Evolutionary conservation across 73 alveolate genomes (phyloP).

Genomic region (Blepharisma stoltei): DNA sequence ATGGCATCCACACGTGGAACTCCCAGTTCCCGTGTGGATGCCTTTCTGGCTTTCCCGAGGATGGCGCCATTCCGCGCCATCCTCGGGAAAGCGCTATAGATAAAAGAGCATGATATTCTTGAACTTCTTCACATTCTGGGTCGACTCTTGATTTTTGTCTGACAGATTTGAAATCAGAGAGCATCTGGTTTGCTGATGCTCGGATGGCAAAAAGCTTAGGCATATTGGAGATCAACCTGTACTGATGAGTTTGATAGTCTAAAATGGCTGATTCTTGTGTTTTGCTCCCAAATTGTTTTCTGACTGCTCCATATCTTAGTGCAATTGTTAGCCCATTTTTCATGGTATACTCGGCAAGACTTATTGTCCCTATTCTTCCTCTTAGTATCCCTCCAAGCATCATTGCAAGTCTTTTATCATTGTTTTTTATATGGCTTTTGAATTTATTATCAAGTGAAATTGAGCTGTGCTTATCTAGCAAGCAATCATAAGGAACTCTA

Average conservation of each 20-base stretch:
- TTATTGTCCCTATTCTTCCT: neutral
- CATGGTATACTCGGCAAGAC: slow-evolving; percentile 35
- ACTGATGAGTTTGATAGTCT: slow-evolving; percentile 37
- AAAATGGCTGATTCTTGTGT: slow-evolving; percentile 24
- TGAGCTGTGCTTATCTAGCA: slow-evolving; percentile 60
- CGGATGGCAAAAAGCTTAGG: slow-evolving; percentile 27
- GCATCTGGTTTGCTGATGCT: neutral
- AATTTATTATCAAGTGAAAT: slow-evolving; percentile 63
- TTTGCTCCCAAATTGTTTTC: slow-evolving; percentile 40
- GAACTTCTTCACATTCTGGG: slow-evolving; percentile 35
- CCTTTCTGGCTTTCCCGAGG: too few relatives aligned
- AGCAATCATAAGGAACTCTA: slow-evolving; percentile 66
- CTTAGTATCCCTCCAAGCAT: slow-evolving; percentile 13
- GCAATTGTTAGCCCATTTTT: slow-evolving; percentile 49
- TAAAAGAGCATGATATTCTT: slow-evolving; percentile 37
- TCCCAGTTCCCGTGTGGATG: too few relatives aligned
- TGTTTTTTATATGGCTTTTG: slow-evolving; percentile 58
- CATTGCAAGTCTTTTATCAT: slow-evolving; percentile 9
- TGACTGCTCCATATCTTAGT: slow-evolving; percentile 61
- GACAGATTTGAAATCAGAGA: neutral
- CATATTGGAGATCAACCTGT: slow-evolving; percentile 29
- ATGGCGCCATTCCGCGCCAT: too few relatives aligned
- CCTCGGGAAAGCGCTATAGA: too few relatives aligned
- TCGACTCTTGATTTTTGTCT: neutral
- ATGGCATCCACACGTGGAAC: too few relatives aligned